Evolutionary conservation across 805 yeast genomes (phyloP), one percentile per base, ranked within the genome.

Genomic region (Wickerhamia fluorescens): DNA sequence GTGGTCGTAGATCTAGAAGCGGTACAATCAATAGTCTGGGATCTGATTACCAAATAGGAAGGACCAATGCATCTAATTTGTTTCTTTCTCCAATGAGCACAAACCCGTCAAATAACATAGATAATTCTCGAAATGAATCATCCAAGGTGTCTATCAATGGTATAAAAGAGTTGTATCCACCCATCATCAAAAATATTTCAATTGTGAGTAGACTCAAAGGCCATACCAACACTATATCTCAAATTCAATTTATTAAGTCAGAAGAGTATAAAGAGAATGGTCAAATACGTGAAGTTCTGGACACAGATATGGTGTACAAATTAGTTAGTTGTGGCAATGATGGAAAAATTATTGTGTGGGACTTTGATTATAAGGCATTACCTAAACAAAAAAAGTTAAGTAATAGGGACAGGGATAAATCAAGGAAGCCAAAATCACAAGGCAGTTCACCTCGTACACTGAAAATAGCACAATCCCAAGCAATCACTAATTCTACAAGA

Each of bases 261-360:
- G 26, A 27, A 3, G 34, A 29, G 10, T 14, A 27, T 15, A 38
- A 39, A 16, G 24, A 29, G 6, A 19, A 40, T 4, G 25, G 16
- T n/a, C n/a, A n/a, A n/a, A n/a, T n/a, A n/a, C n/a, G n/a, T n/a
- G n/a, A n/a, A n/a, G n/a, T n/a, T n/a, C n/a, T n/a, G n/a, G n/a
- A n/a, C n/a, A 15, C 29, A 6, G 24, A 27, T 8, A 23, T 42
- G 34, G 37, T 47, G 4, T 62, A 62, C 38, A 55, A 55, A 31
- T 35, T 62, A 23, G 40, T 60, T 3, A 54, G 63, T 27, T 51
- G 61, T 38, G 69, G 68, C 1, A 42, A 38, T 31, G 69, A 63
- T 35, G 66, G 65, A 1, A 55, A 57, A 29, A 46, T 60, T 5
- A 47, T 60, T n/a, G 34, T 61, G 10, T 63, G 69, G 69, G 69